Percentiles rank a stretch among this genome's conserved stretches.
phyloP scores from a whole-genome alignment of 495 filamentous ascomycete species.

The Hapsidospora chrysogenum region DNA sequence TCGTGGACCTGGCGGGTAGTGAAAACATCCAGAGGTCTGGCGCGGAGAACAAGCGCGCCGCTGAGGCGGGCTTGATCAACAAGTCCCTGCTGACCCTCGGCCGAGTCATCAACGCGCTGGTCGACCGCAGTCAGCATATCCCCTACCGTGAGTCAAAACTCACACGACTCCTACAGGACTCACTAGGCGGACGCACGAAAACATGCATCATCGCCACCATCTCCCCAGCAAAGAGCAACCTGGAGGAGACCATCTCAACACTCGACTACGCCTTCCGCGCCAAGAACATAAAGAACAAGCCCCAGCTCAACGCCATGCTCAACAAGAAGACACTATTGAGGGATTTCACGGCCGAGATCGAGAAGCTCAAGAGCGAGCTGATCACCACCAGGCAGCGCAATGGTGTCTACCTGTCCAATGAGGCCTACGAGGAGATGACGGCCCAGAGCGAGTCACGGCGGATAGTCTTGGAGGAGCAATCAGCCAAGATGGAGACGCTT shows the following conservation, averaged over 20 bases:
- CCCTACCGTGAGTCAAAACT: constrained; percentile 96
- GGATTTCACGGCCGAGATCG: constrained; percentile 87
- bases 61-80: constrained; percentile 94
- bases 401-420: constrained; percentile 79
- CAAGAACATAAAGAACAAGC: constrained; percentile 97
- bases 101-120: constrained; percentile 92
- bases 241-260: constrained; percentile 95
- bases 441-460: constrained; percentile 83
- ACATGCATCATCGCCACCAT: constrained; percentile 98
- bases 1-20: constrained; percentile 91
- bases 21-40: constrained; percentile 95
- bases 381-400: constrained; percentile 87
- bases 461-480: constrained; percentile 83
- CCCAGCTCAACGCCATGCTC: constrained; percentile 79
- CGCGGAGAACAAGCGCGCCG: constrained; percentile 91
- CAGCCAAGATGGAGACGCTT: constrained; percentile 81
- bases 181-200: constrained; percentile 84
- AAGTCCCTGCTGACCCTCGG: constrained; percentile 91
- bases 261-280: constrained; percentile 94
- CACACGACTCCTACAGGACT: constrained; percentile 88
- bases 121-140: constrained; percentile 76
- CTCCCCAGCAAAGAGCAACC: constrained; percentile 81
- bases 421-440: constrained; percentile 71
- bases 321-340: constrained; percentile 81
- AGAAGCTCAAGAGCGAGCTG: constrained; percentile 82